Percentiles rank a stretch among this genome's conserved stretches.
Evolutionary conservation across 2,329 filamentous ascomycete genomes (phyloP).

Genomic region (Claviceps arundinis): DNA sequence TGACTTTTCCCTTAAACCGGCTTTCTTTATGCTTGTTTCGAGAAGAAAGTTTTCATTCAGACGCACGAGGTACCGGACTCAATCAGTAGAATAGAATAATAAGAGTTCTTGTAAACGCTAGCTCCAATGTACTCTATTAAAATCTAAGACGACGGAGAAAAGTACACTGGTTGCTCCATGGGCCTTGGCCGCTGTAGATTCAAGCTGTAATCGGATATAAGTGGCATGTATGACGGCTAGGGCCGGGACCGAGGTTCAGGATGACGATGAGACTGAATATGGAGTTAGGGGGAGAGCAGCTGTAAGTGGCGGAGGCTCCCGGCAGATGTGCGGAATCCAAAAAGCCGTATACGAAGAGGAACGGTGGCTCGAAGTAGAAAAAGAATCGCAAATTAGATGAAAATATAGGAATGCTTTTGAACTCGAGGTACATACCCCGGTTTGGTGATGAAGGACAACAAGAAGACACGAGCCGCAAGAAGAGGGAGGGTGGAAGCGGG

Average conservation of each 20-base stretch:
- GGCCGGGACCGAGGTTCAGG: background rate
- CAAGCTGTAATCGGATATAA: background rate
- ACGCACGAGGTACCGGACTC: background rate
- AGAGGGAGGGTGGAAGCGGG: slow-evolving; percentile 17
- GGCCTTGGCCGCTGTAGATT: background rate
- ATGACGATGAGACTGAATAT: background rate
- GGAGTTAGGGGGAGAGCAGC: background rate
- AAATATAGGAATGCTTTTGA: background rate
- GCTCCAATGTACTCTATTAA: background rate
- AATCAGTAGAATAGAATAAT: background rate
- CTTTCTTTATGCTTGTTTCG: background rate
- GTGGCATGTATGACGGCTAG: background rate
- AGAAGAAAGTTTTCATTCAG: background rate
- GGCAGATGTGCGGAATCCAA: background rate
- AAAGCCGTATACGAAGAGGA: too few relatives aligned
- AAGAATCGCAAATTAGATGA: too few relatives aligned
- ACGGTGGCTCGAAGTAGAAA: too few relatives aligned
- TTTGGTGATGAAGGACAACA: background rate
- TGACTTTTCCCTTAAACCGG: background rate
- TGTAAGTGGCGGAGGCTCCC: background rate
- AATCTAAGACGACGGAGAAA: background rate
- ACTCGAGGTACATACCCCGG: background rate
- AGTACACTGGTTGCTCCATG: background rate
- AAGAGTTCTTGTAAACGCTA: background rate
- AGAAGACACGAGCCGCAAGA: slow-evolving; percentile 11